Evolutionary conservation across 768 basidiomycete species (phyloP), one percentile per base, ranked within the genome.

Genomic region (Pulveroboletus ravenelii): DNA sequence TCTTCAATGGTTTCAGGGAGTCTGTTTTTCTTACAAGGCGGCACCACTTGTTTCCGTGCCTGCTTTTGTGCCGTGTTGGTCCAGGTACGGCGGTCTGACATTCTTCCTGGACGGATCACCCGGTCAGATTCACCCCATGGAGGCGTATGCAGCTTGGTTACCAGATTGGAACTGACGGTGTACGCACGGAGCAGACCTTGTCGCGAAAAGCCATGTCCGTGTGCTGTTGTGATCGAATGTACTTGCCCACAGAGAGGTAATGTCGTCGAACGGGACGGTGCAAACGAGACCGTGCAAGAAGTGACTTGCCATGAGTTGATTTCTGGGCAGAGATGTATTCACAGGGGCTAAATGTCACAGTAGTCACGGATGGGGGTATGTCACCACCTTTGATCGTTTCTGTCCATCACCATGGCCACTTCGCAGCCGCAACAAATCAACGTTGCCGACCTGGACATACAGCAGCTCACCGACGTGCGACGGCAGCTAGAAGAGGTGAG

Each of bases 401-500:
- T 43, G 18, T 27, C 31, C 15, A 49, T 49, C 41, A 13, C 48
- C 50, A 69, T 76, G 74, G 68, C 75, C 36, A 64, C 53, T 12
- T 62, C 56, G 57, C 78, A 78, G 68, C 70, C 78, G 10, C 87
- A 89, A 62, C 84, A 87, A 51, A 78, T 95, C 62, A 87, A 81
- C 58, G 76, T 95, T 15, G 72, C 79, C 13, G 92, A 97, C 68
- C 78, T 99, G 45, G 89, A 92, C 60, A 70, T 94, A 29, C 71
- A 83, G 2, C 95, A 98, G 69, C 80, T 98, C 2, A 77, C 84
- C 10, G 92, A 96, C 57, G 92, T 97, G 36, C 82, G 87, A 58
- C 82, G 85, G 54, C 95, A 97, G 66, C 77, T 99, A 0, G 94
- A 99, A 61, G 91, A 96, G 72, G 95, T 90, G 48, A 54, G 72